Base-by-base conservation (phyloP, 1,284 basidiomycete genomes). In the Wallemia hederae region DNA sequence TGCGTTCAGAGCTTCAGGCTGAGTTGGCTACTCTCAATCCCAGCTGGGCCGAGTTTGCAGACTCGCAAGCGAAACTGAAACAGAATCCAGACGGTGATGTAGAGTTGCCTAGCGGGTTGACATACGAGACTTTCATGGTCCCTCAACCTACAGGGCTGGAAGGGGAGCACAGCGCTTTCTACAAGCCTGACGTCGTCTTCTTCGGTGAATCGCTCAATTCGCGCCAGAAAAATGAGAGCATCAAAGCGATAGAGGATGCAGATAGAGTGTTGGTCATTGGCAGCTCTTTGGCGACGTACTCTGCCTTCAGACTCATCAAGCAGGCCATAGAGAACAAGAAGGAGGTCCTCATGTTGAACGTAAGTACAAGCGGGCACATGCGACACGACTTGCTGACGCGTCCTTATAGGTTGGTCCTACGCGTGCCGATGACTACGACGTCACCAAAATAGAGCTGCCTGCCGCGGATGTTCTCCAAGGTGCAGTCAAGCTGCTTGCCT, bases 61-160 rank as follows among this genome's bases (percentile, higher is more conserved):
- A 80, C 60, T 24, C 56, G 9, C 27, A 27, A 19, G 19, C 72
- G 24, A 75, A 78, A 62, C 82, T 79, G 1, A 76, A 84, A 61
- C 89, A 85, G 17, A 92, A 92, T 68, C 89, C 89, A 2, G 90
- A 91, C 66, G 89, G 89, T 67, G 89, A 91, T 72, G 87, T 85
- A 64, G 61, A 77, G 72, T n/a, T 27, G 34, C 14, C 58, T 60
- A 33, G 19, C 58, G 58, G 27, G 22, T 31, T 39, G 33, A 25
- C 39, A 34, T 39, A 28, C 15, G 7, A 39, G 5, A 29, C 58
- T n/a, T 19, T 27, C 31, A 29, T 19, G 3, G 17, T 27, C 2
- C 61, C 17, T 39, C 2, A 2, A 26, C 58, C 56, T 26, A 22
- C 27, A 17, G 33, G 59, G 9, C 58, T 22, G 39, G 58, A 49